Conservation (phyloP, 1,139 yeast genomes). For the Magnusiomyces paraingens region DNA sequence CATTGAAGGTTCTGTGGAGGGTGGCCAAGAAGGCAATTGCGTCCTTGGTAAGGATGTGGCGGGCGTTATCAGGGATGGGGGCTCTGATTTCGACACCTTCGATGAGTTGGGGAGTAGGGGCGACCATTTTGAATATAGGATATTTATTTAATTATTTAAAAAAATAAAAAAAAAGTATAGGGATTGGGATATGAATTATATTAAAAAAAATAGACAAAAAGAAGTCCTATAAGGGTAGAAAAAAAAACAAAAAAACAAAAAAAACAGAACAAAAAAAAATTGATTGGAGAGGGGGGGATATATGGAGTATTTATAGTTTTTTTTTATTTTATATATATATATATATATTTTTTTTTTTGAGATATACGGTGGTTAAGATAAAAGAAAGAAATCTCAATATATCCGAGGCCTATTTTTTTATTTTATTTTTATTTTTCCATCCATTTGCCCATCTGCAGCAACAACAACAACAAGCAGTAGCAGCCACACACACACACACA, state of each 20-base stretch:
- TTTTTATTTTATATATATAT: neutral
- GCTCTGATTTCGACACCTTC: conserved; percentile 64
- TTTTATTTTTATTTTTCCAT: too few relatives aligned
- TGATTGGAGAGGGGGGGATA: neutral
- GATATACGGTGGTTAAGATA: too few relatives aligned
- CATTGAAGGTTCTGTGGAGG: conserved; percentile 62
- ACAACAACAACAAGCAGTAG: too few relatives aligned
- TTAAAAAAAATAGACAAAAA: neutral
- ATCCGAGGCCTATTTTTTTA: too few relatives aligned
- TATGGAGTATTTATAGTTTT: neutral
- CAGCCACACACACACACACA: too few relatives aligned
- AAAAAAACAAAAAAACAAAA: neutral
- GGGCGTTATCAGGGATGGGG: conserved; percentile 52
- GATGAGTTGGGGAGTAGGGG: conserved; percentile 31
- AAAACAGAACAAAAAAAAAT: neutral
- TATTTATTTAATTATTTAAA: neutral
- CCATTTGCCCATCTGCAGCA: too few relatives aligned
- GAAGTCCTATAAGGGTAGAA: neutral
- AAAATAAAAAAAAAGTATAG: neutral
- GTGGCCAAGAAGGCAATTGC: conserved; percentile 67
- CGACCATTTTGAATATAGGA: conserved; percentile 29
- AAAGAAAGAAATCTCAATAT: neutral
- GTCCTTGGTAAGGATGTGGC: conserved; percentile 54
- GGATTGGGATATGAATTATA: neutral
- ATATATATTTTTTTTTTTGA: too few relatives aligned